Base-by-base conservation (phyloP, 768 basidiomycete genomes). In the Mycena kentingensis region DNA sequence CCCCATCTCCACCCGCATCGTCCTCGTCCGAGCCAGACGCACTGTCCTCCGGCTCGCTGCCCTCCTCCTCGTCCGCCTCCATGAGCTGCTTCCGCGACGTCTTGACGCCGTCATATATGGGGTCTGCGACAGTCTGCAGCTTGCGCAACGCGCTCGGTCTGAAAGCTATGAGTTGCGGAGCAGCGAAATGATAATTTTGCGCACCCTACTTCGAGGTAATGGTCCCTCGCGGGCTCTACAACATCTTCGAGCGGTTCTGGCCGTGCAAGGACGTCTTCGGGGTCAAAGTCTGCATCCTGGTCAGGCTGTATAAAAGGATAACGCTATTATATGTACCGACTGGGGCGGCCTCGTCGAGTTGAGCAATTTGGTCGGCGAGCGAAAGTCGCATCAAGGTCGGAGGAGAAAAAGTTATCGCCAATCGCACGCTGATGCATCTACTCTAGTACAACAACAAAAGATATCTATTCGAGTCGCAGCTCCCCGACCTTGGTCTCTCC, bases 191-290 rank as follows among this genome's bases (percentile, higher is more conserved):
- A 34, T n/a, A 22, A 71, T 24, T 26, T 34, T 29, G 25, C 81
- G 54, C 66, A 93, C 90, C 90, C 90, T 32, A 95, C 90, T 61
- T 89, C 84, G 36, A 92, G 64, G 67, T 96, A 97, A 69, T 96
- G 93, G 60, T 86, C 85, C 61, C 87, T 74, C 32, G 61, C 67
- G 31, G 67, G 55, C 36, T 78, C 67, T 28, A 48, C 65, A 37
- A 65, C 70, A 55, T 77, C 73, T 32, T 79, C 74, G 41, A 72
- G 68, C 15, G 69, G 67, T 60, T 81, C 75, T 18, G 69, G 65
- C 27, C 74, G 80, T 54, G 76, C 81, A 28, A 82, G 83, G 60
- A 78, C 64, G 57, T 86, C 83, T 66, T 93, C 92, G 11, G 85
- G 87, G 68, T 93, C 90, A 63, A 82, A 76, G 63, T 90, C 88